Base-by-base conservation (phyloP, 2,329 filamentous ascomycete genomes). In the Colletotrichum tofieldiae region DNA sequence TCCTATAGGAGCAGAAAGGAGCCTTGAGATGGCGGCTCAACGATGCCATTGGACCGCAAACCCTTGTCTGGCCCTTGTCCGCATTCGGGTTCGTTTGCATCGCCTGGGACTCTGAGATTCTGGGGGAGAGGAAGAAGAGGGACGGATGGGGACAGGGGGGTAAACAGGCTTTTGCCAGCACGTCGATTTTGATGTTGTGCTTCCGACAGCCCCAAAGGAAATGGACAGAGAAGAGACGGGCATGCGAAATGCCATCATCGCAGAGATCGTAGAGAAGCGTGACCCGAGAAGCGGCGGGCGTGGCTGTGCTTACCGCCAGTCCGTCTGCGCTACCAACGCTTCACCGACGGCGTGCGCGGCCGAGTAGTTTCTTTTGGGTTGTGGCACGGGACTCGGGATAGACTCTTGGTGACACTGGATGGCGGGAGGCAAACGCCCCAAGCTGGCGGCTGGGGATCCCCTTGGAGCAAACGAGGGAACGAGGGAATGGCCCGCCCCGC, bases 11-110 rank as follows among this genome's bases (percentile, higher is more conserved):
- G 76, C 63, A 59, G 58, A 47, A 62, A 58, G 54, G 60, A 41
- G 60, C 43, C 26, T 45, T 49, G 52, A 60, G 59, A 65, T 60
- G 69, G 59, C 54, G 54, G 43, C 56, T 74, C 35, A 45, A 72
- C 39, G 76, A 75, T 75, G 70, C 77, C 74, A 84, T 84, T 84
- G 82, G 82, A 79, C 76, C 76, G 74, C 77, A 60, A 75, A 75
- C 77, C 81, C 81, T 72, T 72, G 73, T 52, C 62, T 32, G 47
- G 65, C 58, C 64, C 69, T 65, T 71, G 62, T 23, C 61, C 64
- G 43, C 54, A 67, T 69, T 75, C 54, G 72, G 66, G 64, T 65
- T 73, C 67, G 64, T 64, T 60, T 65, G 62, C 71, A 72, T 63
- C 63, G 20, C 63, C 69, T 68, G 52, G 65, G 65, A 64, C 39